phyloP scores from a whole-genome alignment of 805 yeast genomes.

The Starmerella riodocensis region DNA sequence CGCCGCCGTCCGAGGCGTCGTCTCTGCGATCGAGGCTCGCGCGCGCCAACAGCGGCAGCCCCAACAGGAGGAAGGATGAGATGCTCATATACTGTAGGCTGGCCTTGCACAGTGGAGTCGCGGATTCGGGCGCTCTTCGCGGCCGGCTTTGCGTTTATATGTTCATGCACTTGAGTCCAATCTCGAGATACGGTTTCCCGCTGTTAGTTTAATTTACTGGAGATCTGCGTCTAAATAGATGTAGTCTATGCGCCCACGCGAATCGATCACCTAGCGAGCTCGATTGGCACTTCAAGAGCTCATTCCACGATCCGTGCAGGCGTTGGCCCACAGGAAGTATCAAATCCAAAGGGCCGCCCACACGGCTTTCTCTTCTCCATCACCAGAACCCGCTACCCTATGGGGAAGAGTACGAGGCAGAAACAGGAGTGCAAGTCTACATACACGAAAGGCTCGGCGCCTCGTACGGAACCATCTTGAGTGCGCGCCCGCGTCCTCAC shows the following conservation, averaged over 20 bases:
- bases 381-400: slow-evolving; percentile 26
- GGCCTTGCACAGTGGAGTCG: too few species aligned
- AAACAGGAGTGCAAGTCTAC: slow-evolving; percentile 24
- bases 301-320: slow-evolving; percentile 21
- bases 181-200: too few species aligned
- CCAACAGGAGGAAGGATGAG: background rate
- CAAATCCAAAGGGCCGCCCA: slow-evolving; percentile 16
- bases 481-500: too few species aligned
- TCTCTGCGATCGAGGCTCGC: slow-evolving; percentile 2
- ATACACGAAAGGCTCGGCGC: too few species aligned
- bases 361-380: slow-evolving; percentile 26
- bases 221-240: background rate
- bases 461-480: too few species aligned
- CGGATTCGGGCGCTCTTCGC: too few species aligned
- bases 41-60: background rate
- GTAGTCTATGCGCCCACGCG: slow-evolving; percentile 22
- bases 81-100: too few species aligned
- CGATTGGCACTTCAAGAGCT: slow-evolving; percentile 16
- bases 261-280: background rate
- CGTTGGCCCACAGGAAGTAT: slow-evolving; percentile 16
- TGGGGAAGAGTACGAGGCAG: slow-evolving; percentile 25
- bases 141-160: too few species aligned
- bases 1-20: slow-evolving; percentile 13
- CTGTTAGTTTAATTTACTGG: background rate
- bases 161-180: background rate